These are phyloP conservation scores for Schwanniomyces yamadae DNA, from an alignment of 805 yeast genomes.

Conservation along the genomic window DNA sequence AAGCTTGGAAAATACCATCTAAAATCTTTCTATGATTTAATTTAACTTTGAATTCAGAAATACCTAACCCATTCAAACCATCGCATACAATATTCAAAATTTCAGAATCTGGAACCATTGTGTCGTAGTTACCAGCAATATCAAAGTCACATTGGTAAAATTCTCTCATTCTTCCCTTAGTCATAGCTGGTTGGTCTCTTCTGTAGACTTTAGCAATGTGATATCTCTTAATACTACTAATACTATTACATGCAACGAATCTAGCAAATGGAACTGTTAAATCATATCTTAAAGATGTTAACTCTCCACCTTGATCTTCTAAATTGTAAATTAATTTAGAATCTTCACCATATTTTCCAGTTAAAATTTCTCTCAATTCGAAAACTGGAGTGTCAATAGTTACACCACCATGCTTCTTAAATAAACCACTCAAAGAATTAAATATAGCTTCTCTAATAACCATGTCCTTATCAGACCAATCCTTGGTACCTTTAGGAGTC, in stretches of 20 bases:
- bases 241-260: conserved; percentile 92
- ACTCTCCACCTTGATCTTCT: conserved; percentile 98
- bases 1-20: conserved; percentile 92
- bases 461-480: conserved; percentile 99
- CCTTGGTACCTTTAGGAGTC: conserved; percentile 96
- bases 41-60: conserved; percentile 85
- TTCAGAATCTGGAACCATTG: conserved; percentile 97
- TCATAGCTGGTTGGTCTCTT: conserved; percentile 99
- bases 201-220: conserved; percentile 98
- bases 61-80: conserved; percentile 81
- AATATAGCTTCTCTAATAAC: conserved; percentile 88
- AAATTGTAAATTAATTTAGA: conserved; percentile 93
- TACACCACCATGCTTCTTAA: conserved; percentile 96
- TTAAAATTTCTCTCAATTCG: conserved; percentile 89
- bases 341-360: conserved; percentile 99
- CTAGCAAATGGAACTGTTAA: conserved; percentile 98
- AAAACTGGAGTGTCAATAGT: conserved; percentile 98
- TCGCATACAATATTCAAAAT: conserved; percentile 76
- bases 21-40: conserved; percentile 92
- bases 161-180: conserved; percentile 99
- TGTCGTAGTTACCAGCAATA: conserved; percentile 87
- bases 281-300: conserved; percentile 93
- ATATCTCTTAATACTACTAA: conserved; percentile 85
- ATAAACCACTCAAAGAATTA: conserved; percentile 64
- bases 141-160: conserved; percentile 99